Base-by-base conservation (phyloP, 2,329 filamentous ascomycete species). In the Fusarium longipes region DNA sequence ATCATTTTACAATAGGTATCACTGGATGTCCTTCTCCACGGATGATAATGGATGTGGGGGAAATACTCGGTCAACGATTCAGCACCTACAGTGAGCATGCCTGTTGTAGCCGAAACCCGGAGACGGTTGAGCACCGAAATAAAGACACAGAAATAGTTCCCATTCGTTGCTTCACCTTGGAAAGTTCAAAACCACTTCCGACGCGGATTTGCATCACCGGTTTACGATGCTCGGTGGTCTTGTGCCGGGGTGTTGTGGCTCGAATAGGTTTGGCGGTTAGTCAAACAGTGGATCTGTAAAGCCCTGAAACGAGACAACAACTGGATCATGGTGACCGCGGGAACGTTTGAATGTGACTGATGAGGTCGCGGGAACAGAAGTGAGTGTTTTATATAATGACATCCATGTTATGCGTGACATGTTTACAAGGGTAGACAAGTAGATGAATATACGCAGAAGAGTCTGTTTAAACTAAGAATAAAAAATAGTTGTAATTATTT, bases 91-190 rank as follows among this genome's bases (percentile, higher is more conserved):
- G 22, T n/a, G 32, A 38, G 27, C 25, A 35, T 51, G 44, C 65
- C 60, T 68, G 35, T 51, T 68, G 65, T 68, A 68, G 65, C 61
- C 65, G 65, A 68, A 66, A 69, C 61, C 57, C 65, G 65, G 65
- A 65, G 60, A 64, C 30, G 38, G 18, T n/a, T 40, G 30, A 25
- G 42, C 11, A 25, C n/a, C 29, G 18, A 25, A 38, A 55, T n/a
- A 11, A 32, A 43, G 43, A 22, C 22, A 24, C 36, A n/a, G n/a
- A 47, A 35, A 15, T 17, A 22, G 24, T 14, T 65, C 47, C 27
- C 20, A 68, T 68, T 68, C 59, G 65, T 22, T 68, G 29, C 32
- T 49, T 68, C 65, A 69, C 61, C 65, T 66, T 66, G 52, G 36
- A 18, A 50, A 27, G 29, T 39, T 25, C 32, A 32, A 30, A 30